Base-by-base conservation (phyloP, 371 early-diverging fungal genomes). In the Mucor plumbeus region DNA sequence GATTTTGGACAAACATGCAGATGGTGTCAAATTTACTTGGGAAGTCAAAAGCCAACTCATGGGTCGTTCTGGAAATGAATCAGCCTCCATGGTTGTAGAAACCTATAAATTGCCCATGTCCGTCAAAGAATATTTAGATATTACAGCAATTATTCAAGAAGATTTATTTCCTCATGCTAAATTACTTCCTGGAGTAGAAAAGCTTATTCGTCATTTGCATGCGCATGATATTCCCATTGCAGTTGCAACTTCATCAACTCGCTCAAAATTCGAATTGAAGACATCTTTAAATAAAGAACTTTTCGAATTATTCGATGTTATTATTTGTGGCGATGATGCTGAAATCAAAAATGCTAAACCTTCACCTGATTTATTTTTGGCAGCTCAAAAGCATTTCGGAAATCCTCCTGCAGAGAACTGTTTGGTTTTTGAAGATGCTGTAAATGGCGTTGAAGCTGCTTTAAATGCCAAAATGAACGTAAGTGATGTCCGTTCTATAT, bases 351-450 rank as follows among this genome's bases (percentile, higher is more conserved):
- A 83, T 59, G 94, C 94, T 17, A 97, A 97, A 76, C 98, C 98
- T 5, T 82, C 91, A 13, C 97, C 98, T 0, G 98, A 97, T 73
- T 81, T 96, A n/a, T 97, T 97, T 75, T 81, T 91, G 35, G 90
- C 85, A 8, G 97, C 95, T n/a, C 77, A 79, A 65, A 58, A 76
- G 36, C 73, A 80, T 58, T 62, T 87, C 17, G 85, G 84, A 43
- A 73, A 76, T 59, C 82, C 86, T 3, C 72, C 81, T 64, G 75
- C 86, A 2, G 81, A 80, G 7, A 82, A 85, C 26, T 95, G 95
- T 74, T 80, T 97, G 21, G 97, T 96, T 14, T 97, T 97, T 88
- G 98, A 97, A 74, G 97, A 97, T 69, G 90, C 97, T 7, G 76
- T 85, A 4, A 85, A 87, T 59, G 98, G 98, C 19, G 91, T 96